Percentiles rank a stretch among this genome's conserved stretches.
phyloP scores from a whole-genome alignment of 345 rosid species.

The Eucalyptus camaldulensis region DNA sequence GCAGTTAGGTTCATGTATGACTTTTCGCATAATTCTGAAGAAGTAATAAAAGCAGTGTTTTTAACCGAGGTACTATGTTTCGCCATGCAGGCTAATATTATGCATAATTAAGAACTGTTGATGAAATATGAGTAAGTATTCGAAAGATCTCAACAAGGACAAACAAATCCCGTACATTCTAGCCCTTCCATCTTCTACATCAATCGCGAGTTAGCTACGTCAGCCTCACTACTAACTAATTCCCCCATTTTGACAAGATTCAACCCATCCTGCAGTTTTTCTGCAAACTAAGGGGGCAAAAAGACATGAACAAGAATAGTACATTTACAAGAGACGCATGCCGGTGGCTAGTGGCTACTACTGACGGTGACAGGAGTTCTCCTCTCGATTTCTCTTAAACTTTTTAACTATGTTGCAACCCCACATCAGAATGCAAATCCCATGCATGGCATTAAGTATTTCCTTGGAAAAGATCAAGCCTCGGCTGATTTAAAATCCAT shows the following conservation, averaged over 20 bases:
- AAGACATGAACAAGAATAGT: no score
- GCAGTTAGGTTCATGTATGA: background rate
- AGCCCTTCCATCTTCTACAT: background rate
- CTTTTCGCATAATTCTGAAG: background rate
- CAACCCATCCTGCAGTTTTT: background rate
- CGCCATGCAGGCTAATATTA: background rate
- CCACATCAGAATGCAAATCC: background rate
- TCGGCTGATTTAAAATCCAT: background rate
- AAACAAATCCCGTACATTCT: background rate
- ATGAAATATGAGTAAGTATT: no score
- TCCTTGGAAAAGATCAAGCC: background rate
- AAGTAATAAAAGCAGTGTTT: background rate
- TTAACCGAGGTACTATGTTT: background rate
- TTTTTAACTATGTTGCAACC: constrained; percentile 8
- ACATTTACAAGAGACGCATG: background rate
- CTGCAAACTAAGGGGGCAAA: no score
- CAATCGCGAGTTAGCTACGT: background rate
- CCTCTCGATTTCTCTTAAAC: constrained; percentile 20
- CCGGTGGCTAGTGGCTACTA: background rate
- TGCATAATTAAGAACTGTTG: background rate
- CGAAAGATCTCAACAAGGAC: no score
- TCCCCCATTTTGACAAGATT: background rate
- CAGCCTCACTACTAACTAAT: background rate
- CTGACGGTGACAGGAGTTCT: background rate
- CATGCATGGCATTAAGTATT: background rate